Evolutionary conservation across 1,139 yeast genomes (phyloP).

Genomic region (Geotrichum citri-aurantii): DNA sequence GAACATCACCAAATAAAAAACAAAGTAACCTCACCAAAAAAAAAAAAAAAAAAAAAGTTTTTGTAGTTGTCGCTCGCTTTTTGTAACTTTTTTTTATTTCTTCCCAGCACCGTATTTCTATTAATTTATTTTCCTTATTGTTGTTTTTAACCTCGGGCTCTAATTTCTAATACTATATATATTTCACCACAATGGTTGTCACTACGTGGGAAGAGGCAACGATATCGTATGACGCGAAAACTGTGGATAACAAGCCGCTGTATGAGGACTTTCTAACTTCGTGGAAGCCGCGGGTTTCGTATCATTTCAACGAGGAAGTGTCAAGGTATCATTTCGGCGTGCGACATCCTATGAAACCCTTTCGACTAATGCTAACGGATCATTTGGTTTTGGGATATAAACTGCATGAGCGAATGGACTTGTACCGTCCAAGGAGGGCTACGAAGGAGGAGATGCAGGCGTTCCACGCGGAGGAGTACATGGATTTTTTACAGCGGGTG

Average conservation of each 20-base stretch:
- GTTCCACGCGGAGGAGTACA: constrained; percentile 85
- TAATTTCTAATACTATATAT: not conserved
- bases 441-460: constrained; percentile 68
- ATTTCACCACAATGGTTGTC: constrained; percentile 26
- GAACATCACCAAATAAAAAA: not conserved
- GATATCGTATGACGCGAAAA: constrained; percentile 46
- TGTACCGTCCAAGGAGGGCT: constrained; percentile 78
- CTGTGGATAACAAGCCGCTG: constrained; percentile 53
- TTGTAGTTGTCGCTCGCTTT: not conserved
- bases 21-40: too few species aligned
- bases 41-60: not conserved
- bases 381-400: constrained; percentile 83
- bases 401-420: constrained; percentile 82
- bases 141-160: not conserved
- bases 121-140: not conserved
- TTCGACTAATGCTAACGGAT: constrained; percentile 87
- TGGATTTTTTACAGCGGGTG: constrained; percentile 67
- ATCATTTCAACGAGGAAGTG: constrained; percentile 82
- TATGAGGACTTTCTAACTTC: constrained; percentile 40
- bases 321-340: constrained; percentile 83
- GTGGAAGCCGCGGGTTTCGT: constrained; percentile 54
- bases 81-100: not conserved
- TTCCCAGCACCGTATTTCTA: not conserved
- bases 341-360: constrained; percentile 98
- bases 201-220: constrained; percentile 27